Evolutionary conservation across 2,329 filamentous ascomycete genomes (phyloP).

Genomic region (Davidsoniella virescens): DNA sequence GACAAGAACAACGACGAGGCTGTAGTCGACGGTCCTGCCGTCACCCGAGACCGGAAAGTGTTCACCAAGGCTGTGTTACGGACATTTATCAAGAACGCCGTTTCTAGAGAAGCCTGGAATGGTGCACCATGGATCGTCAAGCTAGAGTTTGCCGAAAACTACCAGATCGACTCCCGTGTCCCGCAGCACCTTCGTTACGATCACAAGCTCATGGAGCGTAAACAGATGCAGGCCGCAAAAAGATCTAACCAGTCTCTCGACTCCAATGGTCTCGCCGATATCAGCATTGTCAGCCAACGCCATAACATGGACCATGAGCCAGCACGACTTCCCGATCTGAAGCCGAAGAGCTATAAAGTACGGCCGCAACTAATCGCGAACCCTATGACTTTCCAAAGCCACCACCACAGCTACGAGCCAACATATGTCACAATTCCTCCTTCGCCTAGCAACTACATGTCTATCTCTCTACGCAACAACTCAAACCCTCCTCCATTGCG

Average conservation of each 20-base stretch:
- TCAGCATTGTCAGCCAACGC: conserved; percentile 17
- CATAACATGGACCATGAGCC: conserved; percentile 27
- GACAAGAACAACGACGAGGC: conserved; percentile 54
- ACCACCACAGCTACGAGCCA: conserved; percentile 7
- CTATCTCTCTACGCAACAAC: conserved; percentile 12
- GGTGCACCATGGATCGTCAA: conserved; percentile 97
- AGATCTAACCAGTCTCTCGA: conserved; percentile 36
- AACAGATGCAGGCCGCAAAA: conserved; percentile 51
- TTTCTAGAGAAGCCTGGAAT: conserved; percentile 82
- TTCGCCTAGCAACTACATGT: conserved; percentile 7
- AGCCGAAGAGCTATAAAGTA: conserved; percentile 39
- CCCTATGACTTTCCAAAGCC: conserved; percentile 7
- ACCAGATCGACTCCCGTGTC: conserved; percentile 75
- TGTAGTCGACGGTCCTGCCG: conserved; percentile 63
- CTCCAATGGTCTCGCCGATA: conserved; percentile 21
- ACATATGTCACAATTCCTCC: conserved; percentile 12
- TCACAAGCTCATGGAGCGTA: conserved; percentile 60
- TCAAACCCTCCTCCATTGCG: conserved; percentile 24
- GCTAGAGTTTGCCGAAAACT: conserved; percentile 63
- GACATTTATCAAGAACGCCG: conserved; percentile 87
- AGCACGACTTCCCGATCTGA: conserved; percentile 52
- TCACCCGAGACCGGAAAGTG: conserved; percentile 72
- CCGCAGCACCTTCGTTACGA: conserved; percentile 71
- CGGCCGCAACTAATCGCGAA: conserved; percentile 12
- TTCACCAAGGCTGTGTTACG: conserved; percentile 92